Evolutionary conservation across 2,329 filamentous ascomycete genomes (phyloP), one percentile per base, ranked within the genome.

Genomic region (Bimuria novae-zelandiae): DNA sequence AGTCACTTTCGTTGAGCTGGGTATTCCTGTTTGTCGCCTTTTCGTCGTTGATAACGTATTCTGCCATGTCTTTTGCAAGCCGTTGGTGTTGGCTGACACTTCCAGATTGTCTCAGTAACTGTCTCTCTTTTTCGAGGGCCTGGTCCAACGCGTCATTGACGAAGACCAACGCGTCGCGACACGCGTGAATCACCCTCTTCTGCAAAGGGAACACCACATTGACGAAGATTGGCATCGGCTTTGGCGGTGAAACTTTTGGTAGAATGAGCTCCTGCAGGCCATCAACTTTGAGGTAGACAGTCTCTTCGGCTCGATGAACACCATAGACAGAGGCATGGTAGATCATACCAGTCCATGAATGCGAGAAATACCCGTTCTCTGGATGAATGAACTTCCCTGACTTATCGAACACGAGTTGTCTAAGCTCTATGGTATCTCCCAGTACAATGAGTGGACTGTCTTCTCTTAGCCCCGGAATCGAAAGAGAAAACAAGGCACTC

Each of bases 361-460:
- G 37, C 11, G 42, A 8, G 21, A 16, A 7, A 50, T 33, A 27
- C 11, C 22, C 17, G 5, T 33, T 30, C 5, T 11, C 16, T 43
- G 4, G 61, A 12, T 45, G 36, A 2, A 53, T 40, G 1, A 59
- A 45, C 14, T 61, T 53, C 10, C 59, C 60, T 35, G 19, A 23
- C 7, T 10, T 7, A 42, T 70, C 61, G 2, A 67, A 44, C 27
- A 51, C 59, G 10, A 72, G 49, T 22, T 69, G 68, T 2, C 71
- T 65, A n/a, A 73, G 54, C 22, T 68, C 62, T n/a, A 74, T 29
- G 1, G 50, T 45, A 22, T 74, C 69, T 6, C 69, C 71, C 53
- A 69, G 60, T 35, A 68, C 65, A n/a, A 74, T 36, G 3, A 61
- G 35, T 14, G 70, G 70, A 14, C 44, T 68, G 7, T 72, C 64